Percentiles rank a stretch among this genome's conserved stretches.
phyloP scores from a whole-genome alignment of 768 basidiomycete species.

The Naganishia friedmannii region DNA sequence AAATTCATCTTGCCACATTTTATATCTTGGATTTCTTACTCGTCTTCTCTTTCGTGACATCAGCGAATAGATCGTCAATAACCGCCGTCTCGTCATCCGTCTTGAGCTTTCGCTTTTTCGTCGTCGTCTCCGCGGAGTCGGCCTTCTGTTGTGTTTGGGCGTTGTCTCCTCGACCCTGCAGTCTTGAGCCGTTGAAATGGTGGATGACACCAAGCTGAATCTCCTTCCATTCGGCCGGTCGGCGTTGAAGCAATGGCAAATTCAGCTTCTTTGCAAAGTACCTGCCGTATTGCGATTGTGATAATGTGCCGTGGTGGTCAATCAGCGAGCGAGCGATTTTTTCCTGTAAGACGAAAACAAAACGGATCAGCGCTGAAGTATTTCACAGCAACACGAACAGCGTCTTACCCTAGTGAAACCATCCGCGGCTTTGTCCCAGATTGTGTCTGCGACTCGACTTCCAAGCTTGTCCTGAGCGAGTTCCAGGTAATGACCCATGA shows the following conservation, averaged over 20 bases:
- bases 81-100: conserved; percentile 57
- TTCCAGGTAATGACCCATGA: conserved; percentile 73
- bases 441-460: conserved; percentile 82
- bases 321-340: conserved; percentile 83
- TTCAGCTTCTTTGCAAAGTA: conserved; percentile 79
- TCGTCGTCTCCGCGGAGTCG: conserved; percentile 54
- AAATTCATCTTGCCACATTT: not conserved
- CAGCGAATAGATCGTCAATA: conserved; percentile 70
- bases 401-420: conserved; percentile 76
- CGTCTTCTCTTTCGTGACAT: conserved; percentile 38
- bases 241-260: conserved; percentile 70
- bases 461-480: conserved; percentile 89
- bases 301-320: conserved; percentile 67
- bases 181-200: conserved; percentile 39
- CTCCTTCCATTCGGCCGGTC: conserved; percentile 79
- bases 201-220: conserved; percentile 58
- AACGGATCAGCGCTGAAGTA: not conserved
- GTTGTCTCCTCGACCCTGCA: conserved; percentile 3
- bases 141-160: conserved; percentile 42
- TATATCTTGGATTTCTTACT: conserved; percentile 32
- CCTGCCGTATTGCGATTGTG: conserved; percentile 77
- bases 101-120: conserved; percentile 57
- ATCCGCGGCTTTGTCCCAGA: conserved; percentile 79
- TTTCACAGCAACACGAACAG: too few species aligned
- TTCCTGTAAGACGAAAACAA: conserved; percentile 59